Percentiles rank a stretch among this genome's conserved stretches.
Conservation (phyloP, 2,329 filamentous ascomycete genomes). For the Talaromyces sp. region DNA sequence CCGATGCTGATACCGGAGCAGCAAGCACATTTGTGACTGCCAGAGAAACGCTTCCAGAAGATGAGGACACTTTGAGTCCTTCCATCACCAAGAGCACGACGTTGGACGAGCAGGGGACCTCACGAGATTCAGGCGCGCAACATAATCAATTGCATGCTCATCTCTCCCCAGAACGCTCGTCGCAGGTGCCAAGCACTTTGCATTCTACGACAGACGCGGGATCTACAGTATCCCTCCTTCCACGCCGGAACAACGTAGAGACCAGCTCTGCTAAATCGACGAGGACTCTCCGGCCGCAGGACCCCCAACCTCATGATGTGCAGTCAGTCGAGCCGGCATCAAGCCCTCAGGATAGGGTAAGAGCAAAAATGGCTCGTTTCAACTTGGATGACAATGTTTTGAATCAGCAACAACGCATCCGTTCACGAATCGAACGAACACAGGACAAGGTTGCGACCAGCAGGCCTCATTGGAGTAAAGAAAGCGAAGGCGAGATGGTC, state of each 20-base stretch:
- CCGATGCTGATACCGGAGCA: constrained; percentile 1
- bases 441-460: constrained; percentile 34
- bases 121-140: background rate
- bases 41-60: constrained; percentile 9
- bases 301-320: constrained; percentile 30
- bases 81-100: background rate
- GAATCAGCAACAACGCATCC: constrained; percentile 40
- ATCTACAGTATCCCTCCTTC: constrained; percentile 35
- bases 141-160: background rate
- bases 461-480: constrained; percentile 35
- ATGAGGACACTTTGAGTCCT: background rate
- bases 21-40: constrained; percentile 19
- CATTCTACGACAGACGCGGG: constrained; percentile 24
- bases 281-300: constrained; percentile 30
- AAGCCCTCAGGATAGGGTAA: constrained; percentile 22
- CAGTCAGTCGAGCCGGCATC: constrained; percentile 21
- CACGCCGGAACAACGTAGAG: constrained; percentile 23
- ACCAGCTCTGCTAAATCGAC: constrained; percentile 17
- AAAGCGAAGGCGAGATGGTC: constrained; percentile 58
- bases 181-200: constrained; percentile 7
- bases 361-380: constrained; percentile 41
- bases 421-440: constrained; percentile 36
- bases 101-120: background rate
- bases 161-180: background rate
- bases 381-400: constrained; percentile 44